Conservation (phyloP, 305 asterid genomes). For the Caryopteris hybrid region DNA sequence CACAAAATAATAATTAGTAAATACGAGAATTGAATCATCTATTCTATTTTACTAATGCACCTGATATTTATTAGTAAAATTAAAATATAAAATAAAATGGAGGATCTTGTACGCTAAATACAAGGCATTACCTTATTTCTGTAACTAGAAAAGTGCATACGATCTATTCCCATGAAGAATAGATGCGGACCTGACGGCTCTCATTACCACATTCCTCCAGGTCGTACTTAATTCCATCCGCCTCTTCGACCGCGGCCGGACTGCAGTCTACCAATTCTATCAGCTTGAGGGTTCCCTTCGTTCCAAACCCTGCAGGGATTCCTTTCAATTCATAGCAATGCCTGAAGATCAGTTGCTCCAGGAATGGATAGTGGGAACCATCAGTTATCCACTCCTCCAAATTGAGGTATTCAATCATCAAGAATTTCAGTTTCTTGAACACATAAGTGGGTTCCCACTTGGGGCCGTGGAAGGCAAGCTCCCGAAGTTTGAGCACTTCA, state of each 20-base stretch:
- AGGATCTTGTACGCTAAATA: no score
- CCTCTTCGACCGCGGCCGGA: slow-evolving; percentile 3
- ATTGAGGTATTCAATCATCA: slow-evolving; percentile 20
- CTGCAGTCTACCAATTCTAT: slow-evolving; percentile 28
- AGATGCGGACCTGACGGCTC: slow-evolving; percentile 6
- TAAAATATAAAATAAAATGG: no score
- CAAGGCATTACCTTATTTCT: no score
- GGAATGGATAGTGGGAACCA: slow-evolving; percentile 3
- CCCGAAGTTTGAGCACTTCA: no score
- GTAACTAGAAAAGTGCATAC: no score
- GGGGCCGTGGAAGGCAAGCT: slow-evolving; percentile 8
- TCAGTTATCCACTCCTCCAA: slow-evolving; percentile 17
- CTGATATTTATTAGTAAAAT: no score
- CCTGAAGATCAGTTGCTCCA: slow-evolving; percentile 15
- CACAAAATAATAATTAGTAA: no score
- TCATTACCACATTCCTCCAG: background rate
- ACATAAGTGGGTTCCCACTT: slow-evolving; percentile 7
- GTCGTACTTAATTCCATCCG: background rate
- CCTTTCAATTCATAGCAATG: slow-evolving; percentile 22
- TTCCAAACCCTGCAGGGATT: slow-evolving; percentile 4
- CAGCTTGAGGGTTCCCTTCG: background rate
- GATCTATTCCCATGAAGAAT: slow-evolving; percentile 10
- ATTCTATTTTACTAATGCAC: no score
- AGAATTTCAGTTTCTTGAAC: slow-evolving; percentile 6
- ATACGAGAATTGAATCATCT: no score